Conservation (phyloP, 176 grass and related monocot species). For the Aegilops bicornis region DNA sequence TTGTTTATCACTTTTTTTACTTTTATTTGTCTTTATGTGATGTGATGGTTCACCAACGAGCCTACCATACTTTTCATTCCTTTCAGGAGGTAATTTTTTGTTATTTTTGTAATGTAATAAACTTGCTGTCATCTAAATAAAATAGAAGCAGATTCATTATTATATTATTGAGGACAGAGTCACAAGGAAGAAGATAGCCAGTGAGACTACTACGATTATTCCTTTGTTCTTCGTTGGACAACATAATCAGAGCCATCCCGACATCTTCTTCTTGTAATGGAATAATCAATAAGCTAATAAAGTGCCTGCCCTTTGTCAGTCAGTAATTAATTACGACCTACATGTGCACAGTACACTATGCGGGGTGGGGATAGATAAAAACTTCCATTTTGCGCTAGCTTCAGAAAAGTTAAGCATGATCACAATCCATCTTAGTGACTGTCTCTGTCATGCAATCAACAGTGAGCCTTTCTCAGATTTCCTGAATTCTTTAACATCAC, state of each 20-base stretch:
- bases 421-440: constrained; percentile 39
- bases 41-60: constrained; percentile 27
- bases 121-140: constrained; percentile 27
- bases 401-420: constrained; percentile 35
- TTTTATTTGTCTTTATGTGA: constrained; percentile 16
- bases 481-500: constrained; percentile 29
- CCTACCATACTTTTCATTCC: background rate
- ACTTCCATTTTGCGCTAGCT: constrained; percentile 20
- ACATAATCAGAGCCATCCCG: constrained; percentile 48
- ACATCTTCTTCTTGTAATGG: constrained; percentile 60
- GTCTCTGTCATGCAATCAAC: constrained; percentile 49
- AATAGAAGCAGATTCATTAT: constrained; percentile 15
- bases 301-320: constrained; percentile 9
- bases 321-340: constrained; percentile 41
- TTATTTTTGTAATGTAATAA: constrained; percentile 2
- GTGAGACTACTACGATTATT: constrained; percentile 41
- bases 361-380: background rate
- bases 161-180: constrained; percentile 23
- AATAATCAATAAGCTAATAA: constrained; percentile 41
- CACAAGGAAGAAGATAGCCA: constrained; percentile 39
- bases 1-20: background rate
- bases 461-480: constrained; percentile 37
- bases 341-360: constrained; percentile 27
- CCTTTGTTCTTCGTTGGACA: constrained; percentile 40
- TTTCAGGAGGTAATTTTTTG: background rate